These are phyloP conservation scores for Camellia granthamiana DNA, from an alignment of 148 eudicot genomes.

Conservation along the genomic window DNA sequence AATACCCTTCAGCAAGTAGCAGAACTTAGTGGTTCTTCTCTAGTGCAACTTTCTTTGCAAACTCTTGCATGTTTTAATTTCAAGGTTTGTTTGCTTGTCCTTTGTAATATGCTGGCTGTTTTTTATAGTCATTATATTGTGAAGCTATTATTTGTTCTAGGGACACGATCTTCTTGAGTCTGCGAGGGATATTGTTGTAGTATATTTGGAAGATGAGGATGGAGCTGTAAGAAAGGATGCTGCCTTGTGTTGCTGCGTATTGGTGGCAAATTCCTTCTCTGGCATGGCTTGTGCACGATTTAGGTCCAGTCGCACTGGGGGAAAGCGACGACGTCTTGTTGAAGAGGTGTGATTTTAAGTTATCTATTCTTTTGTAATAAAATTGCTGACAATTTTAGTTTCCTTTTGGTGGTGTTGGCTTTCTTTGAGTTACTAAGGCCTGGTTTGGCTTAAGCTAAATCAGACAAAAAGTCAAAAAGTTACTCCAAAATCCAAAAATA, in stretches of 20 bases:
- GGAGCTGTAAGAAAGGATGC: conserved; percentile 86
- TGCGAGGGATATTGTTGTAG: conserved; percentile 71
- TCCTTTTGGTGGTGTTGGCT: background rate
- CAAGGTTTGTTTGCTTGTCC: conserved; percentile 50
- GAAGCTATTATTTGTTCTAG: conserved; percentile 33
- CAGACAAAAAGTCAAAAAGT: no score
- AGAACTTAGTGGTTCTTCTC: conserved; percentile 69
- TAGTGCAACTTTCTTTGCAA: conserved; percentile 91
- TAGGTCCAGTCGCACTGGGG: conserved; percentile 79
- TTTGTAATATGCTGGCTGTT: background rate
- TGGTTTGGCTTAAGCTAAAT: no score
- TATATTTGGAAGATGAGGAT: conserved; percentile 88
- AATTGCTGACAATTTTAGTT: background rate
- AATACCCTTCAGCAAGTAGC: conserved; percentile 44
- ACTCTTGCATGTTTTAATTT: conserved; percentile 88
- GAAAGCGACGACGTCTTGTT: conserved; percentile 72
- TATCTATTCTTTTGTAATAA: background rate
- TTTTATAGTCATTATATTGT: conserved; percentile 17
- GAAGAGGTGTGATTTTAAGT: conserved; percentile 68
- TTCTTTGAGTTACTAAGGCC: background rate
- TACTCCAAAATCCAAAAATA: no score
- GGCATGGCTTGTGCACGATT: conserved; percentile 52
- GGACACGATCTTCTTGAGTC: conserved; percentile 95
- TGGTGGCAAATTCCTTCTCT: conserved; percentile 71
- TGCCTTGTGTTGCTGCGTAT: conserved; percentile 88